These are phyloP conservation scores for Picochlorum costavermella DNA, from an alignment of 139 green algal genomes.

Conservation along the genomic window DNA sequence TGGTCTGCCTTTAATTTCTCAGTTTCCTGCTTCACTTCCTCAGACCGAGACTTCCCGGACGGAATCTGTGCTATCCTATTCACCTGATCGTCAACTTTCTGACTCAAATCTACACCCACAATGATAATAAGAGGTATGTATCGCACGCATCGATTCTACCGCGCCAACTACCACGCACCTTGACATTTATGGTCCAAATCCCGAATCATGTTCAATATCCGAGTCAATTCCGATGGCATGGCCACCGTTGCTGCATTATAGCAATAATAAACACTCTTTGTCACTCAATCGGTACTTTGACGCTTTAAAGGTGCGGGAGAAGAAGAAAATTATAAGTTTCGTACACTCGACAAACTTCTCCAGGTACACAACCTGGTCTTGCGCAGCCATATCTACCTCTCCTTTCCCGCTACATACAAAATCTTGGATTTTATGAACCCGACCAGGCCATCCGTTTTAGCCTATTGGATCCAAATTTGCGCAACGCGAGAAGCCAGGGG, in stretches of 20 bases:
- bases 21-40: conserved; percentile 31
- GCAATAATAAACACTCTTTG: not conserved
- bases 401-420: too few relatives aligned
- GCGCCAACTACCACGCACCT: conserved; percentile 16
- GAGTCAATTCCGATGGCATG: conserved; percentile 58
- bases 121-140: too few relatives aligned
- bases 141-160: not conserved
- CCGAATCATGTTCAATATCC: conserved; percentile 64
- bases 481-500: too few relatives aligned
- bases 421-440: too few relatives aligned
- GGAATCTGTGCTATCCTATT: conserved; percentile 24
- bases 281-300: not conserved
- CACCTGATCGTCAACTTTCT: not conserved
- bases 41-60: conserved; percentile 22
- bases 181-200: conserved; percentile 55
- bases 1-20: conserved; percentile 45
- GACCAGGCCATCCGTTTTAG: too few relatives aligned
- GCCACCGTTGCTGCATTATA: conserved; percentile 26
- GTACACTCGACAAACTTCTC: conserved; percentile 64
- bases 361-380: conserved; percentile 53
- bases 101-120: not conserved
- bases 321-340: conserved; percentile 7
- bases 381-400: not conserved
- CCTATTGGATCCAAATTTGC: too few relatives aligned
- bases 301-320: not conserved